Conservation (phyloP, 257 asterid species). For the Lantana camara region DNA sequence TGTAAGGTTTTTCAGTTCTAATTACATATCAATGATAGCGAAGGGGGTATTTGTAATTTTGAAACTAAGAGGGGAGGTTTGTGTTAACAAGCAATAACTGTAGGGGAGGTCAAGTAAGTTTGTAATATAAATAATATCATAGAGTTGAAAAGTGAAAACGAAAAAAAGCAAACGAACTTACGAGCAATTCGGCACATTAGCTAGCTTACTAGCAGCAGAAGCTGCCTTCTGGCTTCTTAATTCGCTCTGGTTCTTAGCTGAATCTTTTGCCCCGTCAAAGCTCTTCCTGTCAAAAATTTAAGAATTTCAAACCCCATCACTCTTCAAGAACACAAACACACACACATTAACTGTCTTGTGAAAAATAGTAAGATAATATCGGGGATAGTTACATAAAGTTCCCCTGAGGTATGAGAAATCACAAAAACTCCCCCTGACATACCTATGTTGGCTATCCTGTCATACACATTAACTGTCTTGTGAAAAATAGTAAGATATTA, state of each 20-base stretch:
- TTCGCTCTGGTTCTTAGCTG: constrained; percentile 51
- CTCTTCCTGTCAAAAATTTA: constrained; percentile 48
- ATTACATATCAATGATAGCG: too few species aligned
- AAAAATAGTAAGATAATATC: too few species aligned
- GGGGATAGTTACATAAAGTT: too few species aligned
- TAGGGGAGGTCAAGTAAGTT: too few species aligned
- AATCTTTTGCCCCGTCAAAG: constrained; percentile 61
- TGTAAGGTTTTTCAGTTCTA: too few species aligned
- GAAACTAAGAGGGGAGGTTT: too few species aligned
- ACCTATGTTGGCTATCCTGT: too few species aligned
- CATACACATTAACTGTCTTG: neutral
- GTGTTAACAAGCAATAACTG: too few species aligned
- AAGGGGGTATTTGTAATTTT: too few species aligned
- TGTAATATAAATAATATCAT: neutral
- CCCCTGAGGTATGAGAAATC: too few species aligned
- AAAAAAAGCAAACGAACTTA: constrained; percentile 40
- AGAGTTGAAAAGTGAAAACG: neutral
- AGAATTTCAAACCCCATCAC: neutral
- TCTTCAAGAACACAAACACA: neutral
- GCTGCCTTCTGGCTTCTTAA: constrained; percentile 38
- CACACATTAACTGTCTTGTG: neutral
- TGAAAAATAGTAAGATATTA: too few species aligned
- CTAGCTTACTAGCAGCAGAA: constrained; percentile 50
- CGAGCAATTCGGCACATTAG: constrained; percentile 75
- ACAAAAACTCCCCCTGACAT: too few species aligned